These are phyloP conservation scores for Citrus hindsii DNA, from an alignment of 345 rosid genomes.

Conservation along the genomic window DNA sequence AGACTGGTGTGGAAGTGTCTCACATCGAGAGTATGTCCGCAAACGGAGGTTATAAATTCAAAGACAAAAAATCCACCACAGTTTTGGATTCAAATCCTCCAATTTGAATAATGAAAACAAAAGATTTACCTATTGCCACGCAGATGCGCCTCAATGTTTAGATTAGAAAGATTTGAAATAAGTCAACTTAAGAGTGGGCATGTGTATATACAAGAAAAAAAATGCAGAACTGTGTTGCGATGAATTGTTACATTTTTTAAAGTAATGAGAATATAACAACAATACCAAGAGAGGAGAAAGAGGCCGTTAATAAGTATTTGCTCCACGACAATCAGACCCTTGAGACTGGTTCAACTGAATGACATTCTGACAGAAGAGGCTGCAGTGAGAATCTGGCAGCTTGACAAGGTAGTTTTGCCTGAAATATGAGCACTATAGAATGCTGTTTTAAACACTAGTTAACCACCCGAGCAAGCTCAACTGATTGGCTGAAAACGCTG, in stretches of 20 bases:
- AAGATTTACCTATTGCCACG: neutral
- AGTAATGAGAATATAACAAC: too few species aligned
- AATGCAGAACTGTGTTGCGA: neutral
- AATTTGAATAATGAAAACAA: neutral
- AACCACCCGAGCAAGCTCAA: neutral
- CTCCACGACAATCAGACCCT: neutral
- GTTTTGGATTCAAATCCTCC: neutral
- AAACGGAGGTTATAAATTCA: too few species aligned
- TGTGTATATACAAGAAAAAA: neutral
- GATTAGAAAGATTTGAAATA: neutral
- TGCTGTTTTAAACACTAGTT: neutral
- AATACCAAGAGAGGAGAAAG: neutral
- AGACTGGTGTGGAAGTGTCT: too few species aligned
- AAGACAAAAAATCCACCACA: neutral
- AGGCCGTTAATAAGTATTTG: neutral
- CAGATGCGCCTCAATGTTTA: neutral
- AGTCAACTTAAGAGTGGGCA: neutral
- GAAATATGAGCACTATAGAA: neutral
- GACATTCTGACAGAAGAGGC: neutral
- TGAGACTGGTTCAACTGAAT: neutral
- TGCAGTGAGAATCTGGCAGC: neutral
- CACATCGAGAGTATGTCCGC: too few species aligned
- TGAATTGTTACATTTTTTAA: too few species aligned
- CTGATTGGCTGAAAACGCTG: too few species aligned
- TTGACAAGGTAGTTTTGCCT: neutral